These are phyloP conservation scores for Deinandra increscens DNA, from an alignment of 129 eudicot species.

Conservation along the genomic window DNA sequence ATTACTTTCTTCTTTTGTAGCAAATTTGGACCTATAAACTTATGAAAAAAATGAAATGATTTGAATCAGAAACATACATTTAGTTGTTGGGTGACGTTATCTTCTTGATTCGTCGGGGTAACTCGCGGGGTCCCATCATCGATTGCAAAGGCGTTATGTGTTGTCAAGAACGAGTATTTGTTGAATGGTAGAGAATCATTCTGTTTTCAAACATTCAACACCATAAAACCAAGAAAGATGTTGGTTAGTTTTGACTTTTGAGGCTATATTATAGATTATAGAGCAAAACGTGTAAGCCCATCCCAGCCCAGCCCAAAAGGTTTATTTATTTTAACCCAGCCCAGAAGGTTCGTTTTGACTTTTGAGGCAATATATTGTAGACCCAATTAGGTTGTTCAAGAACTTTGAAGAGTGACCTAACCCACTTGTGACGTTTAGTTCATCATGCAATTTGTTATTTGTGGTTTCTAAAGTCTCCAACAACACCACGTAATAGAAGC, in stretches of 20 bases:
- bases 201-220: constrained; percentile 30
- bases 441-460: constrained; percentile 7
- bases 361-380: too few relatives aligned
- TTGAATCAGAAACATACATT: constrained; percentile 44
- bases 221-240: not conserved
- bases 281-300: not conserved
- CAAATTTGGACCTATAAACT: not conserved
- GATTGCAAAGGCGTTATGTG: constrained; percentile 82
- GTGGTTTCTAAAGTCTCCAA: constrained; percentile 26
- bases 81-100: constrained; percentile 69
- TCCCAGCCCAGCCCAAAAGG: constrained; percentile 3
- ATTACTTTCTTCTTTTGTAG: not conserved
- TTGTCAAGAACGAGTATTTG: constrained; percentile 84
- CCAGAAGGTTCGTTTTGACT: not conserved
- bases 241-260: not conserved
- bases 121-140: constrained; percentile 60
- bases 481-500: constrained; percentile 12
- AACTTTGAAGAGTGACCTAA: constrained; percentile 11
- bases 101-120: constrained; percentile 73
- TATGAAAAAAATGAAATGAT: not conserved
- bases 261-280: not conserved
- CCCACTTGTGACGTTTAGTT: constrained; percentile 26
- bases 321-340: not conserved
- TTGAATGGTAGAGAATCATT: constrained; percentile 78
- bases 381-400: constrained; percentile 3